Evolutionary conservation across 805 yeast species (phyloP), one percentile per base, ranked within the genome.

Genomic region (Ogataea glucozyma): DNA sequence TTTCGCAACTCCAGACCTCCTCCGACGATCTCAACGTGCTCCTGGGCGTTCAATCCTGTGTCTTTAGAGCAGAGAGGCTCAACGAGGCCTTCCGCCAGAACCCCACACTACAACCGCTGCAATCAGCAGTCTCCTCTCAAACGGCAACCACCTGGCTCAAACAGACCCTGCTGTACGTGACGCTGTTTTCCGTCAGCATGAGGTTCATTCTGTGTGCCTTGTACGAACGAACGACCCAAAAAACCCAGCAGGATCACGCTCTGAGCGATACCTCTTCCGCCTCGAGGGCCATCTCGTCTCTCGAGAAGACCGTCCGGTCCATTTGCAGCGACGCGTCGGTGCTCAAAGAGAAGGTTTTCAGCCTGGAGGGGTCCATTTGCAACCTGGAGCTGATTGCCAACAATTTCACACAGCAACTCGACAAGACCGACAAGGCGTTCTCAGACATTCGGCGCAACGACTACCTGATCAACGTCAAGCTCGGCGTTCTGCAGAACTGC

Each of bases 1-100:
- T 51, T 19, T 20, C 40, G 5, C 52, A 46, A 12, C 34, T 48
- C 12, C 42, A 34, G 2, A 11, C 19, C 13, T 6, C 18, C 2
- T 21, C 38, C 3, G 34, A 40, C 21, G 52, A 47, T 18, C 16
- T 36, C 12, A 47, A 38, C 12, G 46, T 48, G 27, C 18, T 47
- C 7, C 16, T 47, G 32, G 51, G 51, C 8, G 44, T 41, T 23
- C 53, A 51, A 14, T 48, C 51, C 11, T 51, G 56, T 41, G 22
- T 46, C 7, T 43, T 41, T 18, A 32, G 51, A 22, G 51, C 53
- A 6, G 53, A 46, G 11, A 29, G 46, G 18, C 41, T 49, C 31
- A 46, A 43, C 31, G 12, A 35, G 3, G 45, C 49, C 1, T 38
- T 49, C 24, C 33, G 31, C n/a, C 20, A 13, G 18, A 30, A 6